Base-by-base conservation (phyloP, 192 early-diverging fungal genomes). In the Backusella morwellensis region DNA sequence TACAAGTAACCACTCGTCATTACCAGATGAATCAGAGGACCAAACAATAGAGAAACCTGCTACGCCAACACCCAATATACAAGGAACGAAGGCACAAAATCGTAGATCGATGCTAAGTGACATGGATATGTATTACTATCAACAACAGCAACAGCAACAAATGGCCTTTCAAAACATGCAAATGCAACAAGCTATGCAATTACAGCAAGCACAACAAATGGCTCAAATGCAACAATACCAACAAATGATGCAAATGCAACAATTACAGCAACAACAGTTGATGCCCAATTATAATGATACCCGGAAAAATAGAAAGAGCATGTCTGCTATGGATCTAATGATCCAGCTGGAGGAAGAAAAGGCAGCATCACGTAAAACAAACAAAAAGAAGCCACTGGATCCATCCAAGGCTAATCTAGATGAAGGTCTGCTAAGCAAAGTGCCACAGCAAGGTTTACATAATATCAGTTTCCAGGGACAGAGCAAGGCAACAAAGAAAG, bases 241-340 rank as follows among this genome's bases (percentile, higher is more conserved):
- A 78, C 66, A 66, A 35, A 36, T 36, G 32, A 26, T 63, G 26
- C 56, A 63, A 26, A 66, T 75, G 59, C 74, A 75, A 40, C 75
- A 67, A 66, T 26, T 66, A 19, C 74, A 75, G 8, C 74, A 75
- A 19, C 36, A 75, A 11, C 17, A 17, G 5, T 23, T 56, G 29
- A n/a, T 29, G 23, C 56, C 56, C 11, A 63, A 63, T 63, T 63
- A 63, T 50, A 32, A 2, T 26, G 26, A 73, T 52, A 59, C 72
- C 44, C 72, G 52, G 34, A 66, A 67, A 12, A 74, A 74, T 26
- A 66, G 72, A 41, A 59, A 70, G 2, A 77, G 80, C 40, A 47
- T 82, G 35, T 82, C 80, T 7, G 80, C 72, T 23, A 82, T 82
- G 80, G 80, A 82, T 68, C 68, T 82, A 35, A 68, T 82, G 42